Base-by-base conservation (phyloP, 176 grass and related monocot genomes). In the Dactylis glomerata region DNA sequence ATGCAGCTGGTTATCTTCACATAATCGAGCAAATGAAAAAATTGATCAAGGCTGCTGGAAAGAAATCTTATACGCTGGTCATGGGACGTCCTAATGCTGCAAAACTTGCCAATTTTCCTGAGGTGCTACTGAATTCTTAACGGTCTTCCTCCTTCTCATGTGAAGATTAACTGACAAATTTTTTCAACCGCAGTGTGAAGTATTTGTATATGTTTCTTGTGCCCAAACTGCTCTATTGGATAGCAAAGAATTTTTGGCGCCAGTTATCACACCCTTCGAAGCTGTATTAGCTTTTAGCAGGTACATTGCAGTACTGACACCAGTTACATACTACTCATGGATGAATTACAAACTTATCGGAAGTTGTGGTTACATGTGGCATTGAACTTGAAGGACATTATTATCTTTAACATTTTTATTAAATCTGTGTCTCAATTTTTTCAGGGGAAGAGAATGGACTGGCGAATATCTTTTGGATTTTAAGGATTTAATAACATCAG, bases 141-240 rank as follows among this genome's bases (percentile, higher is more conserved):
- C 5, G 37, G 5, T 32, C 50, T 26, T 71, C 38, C 37, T 85
- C n/a, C 33, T 80, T 34, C 41, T 75, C 16, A 32, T 71, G 26
- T 80, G 8, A 24, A 45, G 30, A 33, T 26, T 34, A 58, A 9
- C 77, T 86, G 75, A 82, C 36, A 73, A 3, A 36, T 64, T 77
- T 74, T 31, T 80, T 16, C 77, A 75, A 49, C 45, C 56, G 42
- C 85, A 98, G 96, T 93, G 91, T 51, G 96, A 98, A 85, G 77
- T 95, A 80, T 98, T 98, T 89, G 91, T 98, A 30, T 95, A 95
- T 88, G 96, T 98, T 73, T 98, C 93, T 24, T 98, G 96, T 89
- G 93, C 96, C 11, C 93, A 98, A 87, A 98, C 96, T 78, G 96
- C 96, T 83, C 68, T 98, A 52, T 71, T 98, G 89, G 96, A 95